phyloP scores from a whole-genome alignment of 805 yeast genomes.

The Ogataea siamensis region DNA sequence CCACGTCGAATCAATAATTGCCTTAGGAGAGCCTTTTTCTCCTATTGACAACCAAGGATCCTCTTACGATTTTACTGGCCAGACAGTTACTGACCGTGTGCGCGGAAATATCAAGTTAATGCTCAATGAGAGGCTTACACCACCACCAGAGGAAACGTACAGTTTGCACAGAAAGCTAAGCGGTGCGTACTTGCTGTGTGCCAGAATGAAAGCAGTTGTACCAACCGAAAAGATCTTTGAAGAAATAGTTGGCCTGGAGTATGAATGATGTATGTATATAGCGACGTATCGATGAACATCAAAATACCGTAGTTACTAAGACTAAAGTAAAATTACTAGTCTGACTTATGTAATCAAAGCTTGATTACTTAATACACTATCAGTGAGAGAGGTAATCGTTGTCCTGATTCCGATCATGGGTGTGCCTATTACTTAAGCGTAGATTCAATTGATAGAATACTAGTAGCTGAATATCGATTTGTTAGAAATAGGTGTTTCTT shows the following conservation, averaged over 20 bases:
- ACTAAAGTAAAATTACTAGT: too few relatives aligned
- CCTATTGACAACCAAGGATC: constrained; percentile 46
- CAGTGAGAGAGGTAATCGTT: too few relatives aligned
- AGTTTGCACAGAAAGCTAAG: constrained; percentile 93
- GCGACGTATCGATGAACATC: too few relatives aligned
- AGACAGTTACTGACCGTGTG: constrained; percentile 92
- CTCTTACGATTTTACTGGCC: constrained; percentile 70
- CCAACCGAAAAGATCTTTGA: constrained; percentile 76
- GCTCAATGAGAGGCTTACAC: constrained; percentile 88
- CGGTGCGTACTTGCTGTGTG: constrained; percentile 89
- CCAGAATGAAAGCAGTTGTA: constrained; percentile 77
- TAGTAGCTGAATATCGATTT: too few relatives aligned
- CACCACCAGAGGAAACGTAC: constrained; percentile 98
- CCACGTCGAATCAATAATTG: constrained; percentile 86
- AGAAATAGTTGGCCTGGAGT: constrained; percentile 63
- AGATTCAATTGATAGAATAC: too few relatives aligned
- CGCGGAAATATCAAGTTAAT: constrained; percentile 82
- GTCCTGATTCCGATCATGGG: too few relatives aligned
- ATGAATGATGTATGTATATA: constrained; percentile 19
- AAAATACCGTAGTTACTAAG: too few relatives aligned
- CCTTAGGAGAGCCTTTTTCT: constrained; percentile 89
- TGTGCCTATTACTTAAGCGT: too few relatives aligned
- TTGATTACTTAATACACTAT: too few relatives aligned
- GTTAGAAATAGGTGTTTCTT: too few relatives aligned
- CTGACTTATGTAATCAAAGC: too few relatives aligned